These are phyloP conservation scores for Pythium scleroteichum DNA, from an alignment of 352 stramenopile genomes.

Conservation along the genomic window DNA sequence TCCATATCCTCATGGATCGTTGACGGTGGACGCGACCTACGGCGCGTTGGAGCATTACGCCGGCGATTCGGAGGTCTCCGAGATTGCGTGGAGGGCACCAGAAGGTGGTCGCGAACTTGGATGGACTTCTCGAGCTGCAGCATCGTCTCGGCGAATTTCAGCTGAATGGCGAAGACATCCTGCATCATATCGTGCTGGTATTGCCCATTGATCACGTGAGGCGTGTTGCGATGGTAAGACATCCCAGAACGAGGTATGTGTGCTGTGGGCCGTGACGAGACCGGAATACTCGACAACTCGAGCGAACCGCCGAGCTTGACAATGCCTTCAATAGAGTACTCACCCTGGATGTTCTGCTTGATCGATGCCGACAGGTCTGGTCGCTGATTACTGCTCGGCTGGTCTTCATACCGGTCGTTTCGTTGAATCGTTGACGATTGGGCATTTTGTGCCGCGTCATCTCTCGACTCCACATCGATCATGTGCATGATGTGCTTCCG, in stretches of 20 bases:
- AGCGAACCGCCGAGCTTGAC: conserved; percentile 22
- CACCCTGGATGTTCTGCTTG: not conserved
- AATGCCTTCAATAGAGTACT: conserved; percentile 62
- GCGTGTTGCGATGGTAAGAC: not conserved
- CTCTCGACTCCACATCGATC: conserved; percentile 39
- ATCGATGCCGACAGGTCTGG: not conserved
- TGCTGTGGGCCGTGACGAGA: too few relatives aligned
- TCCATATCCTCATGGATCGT: conserved; percentile 11
- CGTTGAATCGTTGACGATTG: not conserved
- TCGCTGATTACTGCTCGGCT: too few relatives aligned
- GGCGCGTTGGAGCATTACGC: conserved; percentile 1
- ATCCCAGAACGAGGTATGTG: too few relatives aligned
- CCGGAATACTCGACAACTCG: not conserved
- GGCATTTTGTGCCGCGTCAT: not conserved
- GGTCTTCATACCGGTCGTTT: not conserved
- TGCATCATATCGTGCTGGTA: conserved; percentile 36
- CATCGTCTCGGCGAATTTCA: conserved; percentile 78
- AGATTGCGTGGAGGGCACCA: conserved; percentile 24
- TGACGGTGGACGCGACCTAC: not conserved
- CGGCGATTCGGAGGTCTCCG: not conserved
- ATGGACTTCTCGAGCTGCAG: conserved; percentile 67
- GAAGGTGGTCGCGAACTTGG: conserved; percentile 53
- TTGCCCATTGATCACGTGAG: conserved; percentile 21
- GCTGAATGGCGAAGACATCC: conserved; percentile 64
- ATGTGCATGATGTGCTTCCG: conserved; percentile 44